Percentiles rank a stretch among this genome's conserved stretches.
Evolutionary conservation across 805 yeast species (phyloP).

Genomic region (Candida morakotiae): DNA sequence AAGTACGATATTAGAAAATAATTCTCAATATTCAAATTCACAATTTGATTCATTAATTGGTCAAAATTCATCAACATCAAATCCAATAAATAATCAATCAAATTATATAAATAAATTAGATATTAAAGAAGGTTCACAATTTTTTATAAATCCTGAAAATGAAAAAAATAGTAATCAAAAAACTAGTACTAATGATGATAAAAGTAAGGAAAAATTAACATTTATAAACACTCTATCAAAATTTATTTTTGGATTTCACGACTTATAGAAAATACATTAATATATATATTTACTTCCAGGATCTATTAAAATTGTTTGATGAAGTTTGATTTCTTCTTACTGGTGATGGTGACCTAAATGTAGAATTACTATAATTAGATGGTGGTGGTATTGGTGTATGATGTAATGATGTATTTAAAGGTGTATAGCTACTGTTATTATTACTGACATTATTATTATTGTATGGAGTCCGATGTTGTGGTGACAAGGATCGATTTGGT

Average conservation of each 20-base stretch:
- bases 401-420: background rate
- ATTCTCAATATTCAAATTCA: no score
- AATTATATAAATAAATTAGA: conserved; percentile 24
- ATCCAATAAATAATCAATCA: conserved; percentile 9
- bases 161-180: conserved; percentile 11
- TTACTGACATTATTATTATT: background rate
- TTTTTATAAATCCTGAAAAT: conserved; percentile 24
- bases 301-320: background rate
- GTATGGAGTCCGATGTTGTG: background rate
- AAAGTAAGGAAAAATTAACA: conserved; percentile 25
- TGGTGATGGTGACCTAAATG: conserved; percentile 10
- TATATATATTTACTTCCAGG: conserved; percentile 3
- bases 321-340: conserved; percentile 1
- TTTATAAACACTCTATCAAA: conserved; percentile 28
- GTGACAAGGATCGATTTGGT: conserved; percentile 4
- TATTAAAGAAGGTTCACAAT: conserved; percentile 35
- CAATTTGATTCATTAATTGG: no score
- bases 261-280: conserved; percentile 22
- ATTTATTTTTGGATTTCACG: conserved; percentile 41
- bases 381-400: conserved; percentile 6
- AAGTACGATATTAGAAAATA: background rate
- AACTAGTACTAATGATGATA: background rate
- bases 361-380: background rate
- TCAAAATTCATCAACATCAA: conserved; percentile 3
- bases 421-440: background rate